Conservation (phyloP, 2,329 filamentous ascomycete genomes). For the Ramularia collo-cygni region DNA sequence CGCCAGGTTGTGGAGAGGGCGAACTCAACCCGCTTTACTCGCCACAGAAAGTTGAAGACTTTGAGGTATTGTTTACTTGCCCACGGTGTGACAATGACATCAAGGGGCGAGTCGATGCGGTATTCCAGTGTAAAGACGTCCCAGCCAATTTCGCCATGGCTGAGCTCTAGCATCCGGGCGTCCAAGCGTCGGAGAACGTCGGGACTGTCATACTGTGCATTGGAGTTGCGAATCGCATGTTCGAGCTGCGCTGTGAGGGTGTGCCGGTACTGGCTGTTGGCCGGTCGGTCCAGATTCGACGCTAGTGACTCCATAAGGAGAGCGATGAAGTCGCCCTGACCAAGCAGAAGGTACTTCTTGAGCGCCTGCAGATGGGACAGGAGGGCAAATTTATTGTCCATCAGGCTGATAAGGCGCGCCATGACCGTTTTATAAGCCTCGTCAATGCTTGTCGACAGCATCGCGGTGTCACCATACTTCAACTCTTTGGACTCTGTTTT, state of each 20-base stretch:
- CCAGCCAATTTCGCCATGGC: conserved; percentile 96
- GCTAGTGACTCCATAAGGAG: conserved; percentile 94
- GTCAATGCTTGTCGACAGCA: conserved; percentile 86
- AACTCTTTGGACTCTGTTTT: conserved; percentile 88
- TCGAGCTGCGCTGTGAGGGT: conserved; percentile 96
- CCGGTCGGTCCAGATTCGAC: conserved; percentile 85
- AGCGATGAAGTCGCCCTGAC: conserved; percentile 95
- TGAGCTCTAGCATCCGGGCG: conserved; percentile 95
- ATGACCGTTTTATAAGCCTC: conserved; percentile 98
- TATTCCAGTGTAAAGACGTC: conserved; percentile 99
- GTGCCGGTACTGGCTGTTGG: conserved; percentile 94
- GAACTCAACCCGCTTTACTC: conserved; percentile 96
- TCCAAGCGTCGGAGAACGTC: conserved; percentile 89
- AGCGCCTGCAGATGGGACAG: conserved; percentile 87
- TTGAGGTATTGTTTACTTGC: conserved; percentile 95
- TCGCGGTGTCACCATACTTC: conserved; percentile 86
- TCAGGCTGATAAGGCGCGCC: conserved; percentile 85
- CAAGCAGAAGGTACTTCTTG: conserved; percentile 90
- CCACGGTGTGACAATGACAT: conserved; percentile 95
- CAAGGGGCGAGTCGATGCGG: conserved; percentile 92
- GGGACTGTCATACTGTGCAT: conserved; percentile 88
- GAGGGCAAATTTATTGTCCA: conserved; percentile 90
- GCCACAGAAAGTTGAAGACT: conserved; percentile 98
- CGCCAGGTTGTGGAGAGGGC: conserved; percentile 86
- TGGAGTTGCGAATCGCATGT: conserved; percentile 92